These are phyloP conservation scores for Nemania bipapillata DNA, from an alignment of 2,329 filamentous ascomycete genomes.

Conservation along the genomic window DNA sequence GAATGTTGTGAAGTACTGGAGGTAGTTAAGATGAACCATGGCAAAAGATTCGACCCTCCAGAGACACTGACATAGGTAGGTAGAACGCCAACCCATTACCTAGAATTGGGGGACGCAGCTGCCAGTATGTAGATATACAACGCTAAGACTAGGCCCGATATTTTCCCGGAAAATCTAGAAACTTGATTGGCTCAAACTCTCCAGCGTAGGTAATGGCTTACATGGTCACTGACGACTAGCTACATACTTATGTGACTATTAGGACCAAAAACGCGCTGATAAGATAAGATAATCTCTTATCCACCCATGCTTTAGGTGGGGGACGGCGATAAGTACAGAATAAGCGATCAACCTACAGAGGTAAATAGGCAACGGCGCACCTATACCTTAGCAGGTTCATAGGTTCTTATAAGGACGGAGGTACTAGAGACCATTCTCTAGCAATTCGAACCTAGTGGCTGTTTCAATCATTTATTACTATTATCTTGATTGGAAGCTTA, in stretches of 20 bases:
- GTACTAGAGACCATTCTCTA: no score
- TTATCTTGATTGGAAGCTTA: no score
- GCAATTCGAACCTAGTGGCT: no score
- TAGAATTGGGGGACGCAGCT: slow-evolving; percentile 40
- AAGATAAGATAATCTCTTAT: slow-evolving; percentile 21
- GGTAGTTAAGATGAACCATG: slow-evolving; percentile 2
- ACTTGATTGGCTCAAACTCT: slow-evolving; percentile 37
- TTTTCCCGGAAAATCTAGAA: slow-evolving; percentile 39
- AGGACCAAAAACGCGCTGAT: slow-evolving; percentile 25
- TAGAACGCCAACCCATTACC: not conserved
- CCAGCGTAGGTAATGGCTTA: slow-evolving; percentile 10
- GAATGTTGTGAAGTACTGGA: slow-evolving; percentile 20
- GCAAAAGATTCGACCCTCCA: slow-evolving; percentile 20
- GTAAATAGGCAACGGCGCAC: no score
- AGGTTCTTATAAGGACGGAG: no score
- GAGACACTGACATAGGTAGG: slow-evolving; percentile 31
- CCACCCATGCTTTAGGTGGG: not conserved
- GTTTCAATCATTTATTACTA: no score
- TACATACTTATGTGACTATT: not conserved
- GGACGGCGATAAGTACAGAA: no score
- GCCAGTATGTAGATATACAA: slow-evolving; percentile 48
- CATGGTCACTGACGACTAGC: not conserved
- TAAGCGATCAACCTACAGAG: no score
- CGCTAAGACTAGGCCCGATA: slow-evolving; percentile 49
- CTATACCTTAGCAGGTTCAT: no score